Base-by-base conservation (phyloP, 2,329 filamentous ascomycete genomes). In the Colletotrichum sojae region DNA sequence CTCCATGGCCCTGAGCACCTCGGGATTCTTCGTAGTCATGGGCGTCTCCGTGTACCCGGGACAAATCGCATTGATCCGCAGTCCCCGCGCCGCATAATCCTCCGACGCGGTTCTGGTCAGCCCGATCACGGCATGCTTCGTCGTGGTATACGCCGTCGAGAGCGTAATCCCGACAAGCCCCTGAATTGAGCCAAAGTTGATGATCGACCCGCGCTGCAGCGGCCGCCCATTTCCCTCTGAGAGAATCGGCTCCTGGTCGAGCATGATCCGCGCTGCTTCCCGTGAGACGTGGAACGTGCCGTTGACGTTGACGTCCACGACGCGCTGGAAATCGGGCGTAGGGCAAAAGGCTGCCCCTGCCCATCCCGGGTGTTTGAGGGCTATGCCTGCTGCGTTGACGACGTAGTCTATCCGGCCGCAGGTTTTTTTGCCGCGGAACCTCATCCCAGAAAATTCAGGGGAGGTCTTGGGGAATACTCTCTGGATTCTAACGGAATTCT, bases 271-370 rank as follows among this genome's bases (percentile, higher is more conserved):
- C 12, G 81, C 79, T 0, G 79, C 78, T 5, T 80, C 81, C 16
- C 78, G 75, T 0, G 84, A 71, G 2, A 84, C 76, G 65, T 78
- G 81, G 67, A 85, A 83, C 2, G 79, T 80, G 0, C 82, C 83
- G 3, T 76, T 81, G 1, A 85, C 70, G 54, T 85, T 85, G 60
- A 84, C 75, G 56, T 82, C 78, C 6, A 84, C 57, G 2, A 83
- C 76, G 0, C 78, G 76, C 2, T 82, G 74, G 80, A 80, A 85
- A 55, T 83, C 81, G 0, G 72, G 67, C 0, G 78, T 80, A 16
- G 76, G 72, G 0, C 77, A 77, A 55, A 78, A 79, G 0, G 80
- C 78, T 1, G 76, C 78, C 6, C 80, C 81, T 2, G 76, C 78
- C 6, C 80, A 80, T 2, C 78, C 79, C 27, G 76, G 71, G 48